phyloP scores from a whole-genome alignment of 2,329 filamentous ascomycete genomes.

The Apiospora marii region DNA sequence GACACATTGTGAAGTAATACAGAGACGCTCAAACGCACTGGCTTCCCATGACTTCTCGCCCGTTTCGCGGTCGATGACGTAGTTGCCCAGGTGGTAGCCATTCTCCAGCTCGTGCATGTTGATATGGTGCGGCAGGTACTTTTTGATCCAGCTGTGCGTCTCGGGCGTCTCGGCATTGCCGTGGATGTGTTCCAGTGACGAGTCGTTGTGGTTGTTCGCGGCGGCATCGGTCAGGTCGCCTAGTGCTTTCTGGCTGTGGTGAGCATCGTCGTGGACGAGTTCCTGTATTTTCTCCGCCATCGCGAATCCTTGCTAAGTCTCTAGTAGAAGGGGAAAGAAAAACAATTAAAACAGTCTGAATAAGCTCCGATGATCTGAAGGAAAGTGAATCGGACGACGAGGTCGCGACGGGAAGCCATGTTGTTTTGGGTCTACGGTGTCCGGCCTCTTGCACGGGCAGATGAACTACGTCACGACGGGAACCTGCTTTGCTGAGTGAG shows the following conservation, averaged over 20 bases:
- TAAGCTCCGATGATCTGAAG: not conserved
- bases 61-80: not conserved
- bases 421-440: not conserved
- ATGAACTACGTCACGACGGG: slow-evolving; percentile 1
- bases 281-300: not conserved
- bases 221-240: not conserved
- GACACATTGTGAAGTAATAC: not conserved
- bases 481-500: not conserved
- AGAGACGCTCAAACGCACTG: not conserved
- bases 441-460: not conserved
- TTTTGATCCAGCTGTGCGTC: slow-evolving; percentile 6
- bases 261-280: not conserved
- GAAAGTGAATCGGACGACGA: no score
- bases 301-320: not conserved
- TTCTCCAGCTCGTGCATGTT: not conserved
- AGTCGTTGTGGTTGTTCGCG: not conserved
- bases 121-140: not conserved
- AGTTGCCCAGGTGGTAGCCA: not conserved
- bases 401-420: not conserved
- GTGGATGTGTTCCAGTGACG: not conserved
- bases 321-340: no score
- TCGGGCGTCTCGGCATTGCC: slow-evolving; percentile 6
- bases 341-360: not conserved
- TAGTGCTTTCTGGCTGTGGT: not conserved
- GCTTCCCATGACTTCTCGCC: slow-evolving; percentile 4